phyloP scores from a whole-genome alignment of 805 yeast genomes.

The Wickerhamomyces chambardii region DNA sequence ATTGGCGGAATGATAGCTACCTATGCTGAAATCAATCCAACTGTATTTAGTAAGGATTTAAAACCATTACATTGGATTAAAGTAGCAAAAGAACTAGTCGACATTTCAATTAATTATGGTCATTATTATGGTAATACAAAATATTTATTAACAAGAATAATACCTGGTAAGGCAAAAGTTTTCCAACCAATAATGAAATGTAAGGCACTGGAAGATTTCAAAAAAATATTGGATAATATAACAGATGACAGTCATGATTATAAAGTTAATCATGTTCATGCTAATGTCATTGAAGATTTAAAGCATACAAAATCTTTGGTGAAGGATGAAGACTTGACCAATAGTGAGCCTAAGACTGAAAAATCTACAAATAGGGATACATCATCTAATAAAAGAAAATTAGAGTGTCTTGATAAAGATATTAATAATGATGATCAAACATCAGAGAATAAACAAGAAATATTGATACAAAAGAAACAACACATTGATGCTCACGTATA shows the following conservation, averaged over 20 bases:
- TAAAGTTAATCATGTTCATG: neutral
- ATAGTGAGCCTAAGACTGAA: too few species aligned
- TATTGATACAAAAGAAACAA: too few species aligned
- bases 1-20: conserved; percentile 95
- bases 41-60: conserved; percentile 44
- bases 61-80: conserved; percentile 41
- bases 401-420: too few species aligned
- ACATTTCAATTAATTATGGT: conserved; percentile 43
- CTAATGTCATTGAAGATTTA: too few species aligned
- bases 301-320: too few species aligned
- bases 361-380: too few species aligned
- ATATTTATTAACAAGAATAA: conserved; percentile 67
- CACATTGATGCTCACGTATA: too few species aligned
- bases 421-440: too few species aligned
- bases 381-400: too few species aligned
- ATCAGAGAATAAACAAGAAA: too few species aligned
- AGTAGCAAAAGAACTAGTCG: conserved; percentile 45
- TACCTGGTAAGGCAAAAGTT: conserved; percentile 64
- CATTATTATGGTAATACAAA: conserved; percentile 71
- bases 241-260: conserved; percentile 6
- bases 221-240: conserved; percentile 12
- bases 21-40: conserved; percentile 80
- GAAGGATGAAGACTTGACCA: too few species aligned
- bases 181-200: conserved; percentile 49
- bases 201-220: conserved; percentile 45